phyloP scores from a whole-genome alignment of 176 grass and related monocot genomes.

The Phoenix dactylifera region DNA sequence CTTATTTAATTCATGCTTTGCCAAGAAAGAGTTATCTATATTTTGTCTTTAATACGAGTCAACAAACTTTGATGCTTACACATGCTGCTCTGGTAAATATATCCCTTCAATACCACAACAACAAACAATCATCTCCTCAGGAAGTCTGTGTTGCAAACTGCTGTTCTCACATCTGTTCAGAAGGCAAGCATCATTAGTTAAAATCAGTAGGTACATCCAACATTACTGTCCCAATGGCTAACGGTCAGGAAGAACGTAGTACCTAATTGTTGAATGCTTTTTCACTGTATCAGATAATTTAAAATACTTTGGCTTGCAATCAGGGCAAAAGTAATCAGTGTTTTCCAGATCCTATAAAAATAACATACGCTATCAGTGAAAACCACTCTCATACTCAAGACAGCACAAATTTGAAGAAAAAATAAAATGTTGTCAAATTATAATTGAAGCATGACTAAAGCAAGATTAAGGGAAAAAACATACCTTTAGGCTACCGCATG shows the following conservation, averaged over 20 bases:
- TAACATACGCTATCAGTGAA: slow-evolving; percentile 12
- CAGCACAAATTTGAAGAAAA: too few species aligned
- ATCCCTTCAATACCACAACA: slow-evolving; percentile 56
- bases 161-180: slow-evolving; percentile 38
- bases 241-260: slow-evolving; percentile 23
- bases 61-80: slow-evolving; percentile 43
- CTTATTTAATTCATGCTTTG: too few species aligned
- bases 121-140: slow-evolving; percentile 48
- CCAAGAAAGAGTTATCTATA: too few species aligned
- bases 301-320: slow-evolving; percentile 59
- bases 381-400: too few species aligned
- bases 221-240: too few species aligned
- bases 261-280: slow-evolving; percentile 12
- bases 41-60: background rate
- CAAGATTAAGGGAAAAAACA: slow-evolving; percentile 1
- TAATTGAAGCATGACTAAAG: too few species aligned
- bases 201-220: too few species aligned
- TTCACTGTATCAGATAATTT: slow-evolving; percentile 10
- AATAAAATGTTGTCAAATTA: too few species aligned
- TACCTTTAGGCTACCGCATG: slow-evolving; percentile 62
- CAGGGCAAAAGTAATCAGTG: slow-evolving; percentile 79
- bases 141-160: slow-evolving; percentile 38
- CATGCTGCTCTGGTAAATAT: slow-evolving; percentile 71
- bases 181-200: slow-evolving; percentile 1
- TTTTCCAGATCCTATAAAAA: slow-evolving; percentile 65